Evolutionary conservation across 2,329 filamentous ascomycete species (phyloP).

Genomic region (Cytospora chrysosperma): DNA sequence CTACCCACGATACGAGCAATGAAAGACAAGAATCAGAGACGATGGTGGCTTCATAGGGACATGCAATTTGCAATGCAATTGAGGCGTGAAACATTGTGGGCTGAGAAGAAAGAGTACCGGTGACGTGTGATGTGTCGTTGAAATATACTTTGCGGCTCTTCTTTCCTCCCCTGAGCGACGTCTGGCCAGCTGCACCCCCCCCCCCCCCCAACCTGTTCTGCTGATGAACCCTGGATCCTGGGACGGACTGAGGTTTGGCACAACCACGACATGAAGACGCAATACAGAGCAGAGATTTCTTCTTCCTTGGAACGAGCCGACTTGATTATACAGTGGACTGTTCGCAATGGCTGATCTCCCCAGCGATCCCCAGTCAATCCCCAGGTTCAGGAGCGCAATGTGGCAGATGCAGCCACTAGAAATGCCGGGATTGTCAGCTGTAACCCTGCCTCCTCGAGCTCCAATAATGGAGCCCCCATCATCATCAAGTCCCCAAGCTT

Average conservation of each 20-base stretch:
- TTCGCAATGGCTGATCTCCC: background rate
- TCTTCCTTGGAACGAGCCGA: background rate
- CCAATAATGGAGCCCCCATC: background rate
- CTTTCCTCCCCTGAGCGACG: background rate
- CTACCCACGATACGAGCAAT: background rate
- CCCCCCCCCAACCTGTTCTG: too few relatives aligned
- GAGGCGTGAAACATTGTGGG: background rate
- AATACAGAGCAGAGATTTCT: background rate
- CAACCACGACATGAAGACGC: background rate
- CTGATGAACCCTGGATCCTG: background rate
- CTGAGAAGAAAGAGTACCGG: background rate
- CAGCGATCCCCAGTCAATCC: background rate
- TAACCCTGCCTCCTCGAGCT: slow-evolving; percentile 6
- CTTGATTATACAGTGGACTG: background rate
- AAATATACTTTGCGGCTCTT: slow-evolving; percentile 18
- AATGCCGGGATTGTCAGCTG: slow-evolving; percentile 17
- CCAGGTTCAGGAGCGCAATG: background rate
- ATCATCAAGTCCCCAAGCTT: slow-evolving; percentile 1
- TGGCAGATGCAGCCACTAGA: slow-evolving; percentile 10
- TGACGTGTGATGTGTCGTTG: slow-evolving; percentile 1
- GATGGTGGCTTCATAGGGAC: background rate
- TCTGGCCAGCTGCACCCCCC: background rate
- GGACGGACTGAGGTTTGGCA: too few relatives aligned
- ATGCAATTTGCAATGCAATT: background rate
- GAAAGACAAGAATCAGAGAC: background rate